These are phyloP conservation scores for Macaranga tanarius DNA, from an alignment of 441 rosid genomes.

Conservation along the genomic window DNA sequence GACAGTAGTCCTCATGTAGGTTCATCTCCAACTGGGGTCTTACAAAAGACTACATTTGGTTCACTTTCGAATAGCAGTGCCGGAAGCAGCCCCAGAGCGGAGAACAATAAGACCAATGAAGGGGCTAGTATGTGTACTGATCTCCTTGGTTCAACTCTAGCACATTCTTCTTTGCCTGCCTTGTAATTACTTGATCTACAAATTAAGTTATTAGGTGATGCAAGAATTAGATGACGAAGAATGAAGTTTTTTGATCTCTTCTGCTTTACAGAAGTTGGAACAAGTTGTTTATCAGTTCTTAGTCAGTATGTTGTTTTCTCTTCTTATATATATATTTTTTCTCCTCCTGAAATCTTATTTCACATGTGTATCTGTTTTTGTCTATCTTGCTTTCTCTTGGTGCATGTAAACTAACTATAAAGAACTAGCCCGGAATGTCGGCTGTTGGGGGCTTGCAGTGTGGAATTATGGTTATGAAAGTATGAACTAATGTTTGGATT, in stretches of 20 bases:
- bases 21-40: slow-evolving; percentile 74
- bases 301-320: neutral
- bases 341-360: neutral
- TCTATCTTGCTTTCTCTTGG: neutral
- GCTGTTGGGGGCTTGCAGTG: neutral
- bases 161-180: slow-evolving; percentile 30
- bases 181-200: neutral
- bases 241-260: neutral
- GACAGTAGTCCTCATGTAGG: slow-evolving; percentile 48
- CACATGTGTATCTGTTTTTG: neutral
- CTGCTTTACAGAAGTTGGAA: neutral
- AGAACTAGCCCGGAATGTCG: neutral
- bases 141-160: slow-evolving; percentile 30
- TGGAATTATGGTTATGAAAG: neutral
- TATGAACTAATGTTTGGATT: neutral
- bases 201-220: neutral
- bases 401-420: neutral
- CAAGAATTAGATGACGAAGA: neutral
- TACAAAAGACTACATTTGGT: slow-evolving; percentile 57
- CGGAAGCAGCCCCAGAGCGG: slow-evolving; percentile 67
- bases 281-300: neutral
- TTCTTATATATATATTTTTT: neutral
- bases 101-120: slow-evolving; percentile 41
- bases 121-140: slow-evolving; percentile 36
- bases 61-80: slow-evolving; percentile 77